A percentile compares a stretch with the other conserved stretches of the same genome.
Conservation (phyloP, 192 early-diverging fungal species). For the Coemansia sp. region DNA sequence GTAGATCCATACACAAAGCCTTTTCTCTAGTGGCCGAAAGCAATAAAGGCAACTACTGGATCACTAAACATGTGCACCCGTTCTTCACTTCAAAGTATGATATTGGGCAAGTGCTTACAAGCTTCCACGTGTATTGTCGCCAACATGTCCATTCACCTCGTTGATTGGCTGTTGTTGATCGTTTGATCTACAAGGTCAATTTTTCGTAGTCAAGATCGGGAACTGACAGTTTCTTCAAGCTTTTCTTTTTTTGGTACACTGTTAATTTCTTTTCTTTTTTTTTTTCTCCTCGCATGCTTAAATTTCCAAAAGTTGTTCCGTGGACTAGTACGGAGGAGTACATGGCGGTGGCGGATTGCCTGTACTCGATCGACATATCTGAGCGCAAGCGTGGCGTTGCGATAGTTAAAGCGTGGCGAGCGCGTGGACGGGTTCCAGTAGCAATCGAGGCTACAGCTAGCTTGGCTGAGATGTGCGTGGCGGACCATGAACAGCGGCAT, state of each 20-base stretch:
- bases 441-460: conserved; percentile 54
- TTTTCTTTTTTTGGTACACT: conserved; percentile 5
- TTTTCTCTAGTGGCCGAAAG: too few relatives aligned
- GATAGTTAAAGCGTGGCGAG: conserved; percentile 55
- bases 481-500: conserved; percentile 27
- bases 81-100: too few relatives aligned
- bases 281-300: conserved; percentile 20
- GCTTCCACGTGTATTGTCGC: too few relatives aligned
- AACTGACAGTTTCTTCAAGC: not conserved
- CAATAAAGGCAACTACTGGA: too few relatives aligned
- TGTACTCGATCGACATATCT: conserved; percentile 40
- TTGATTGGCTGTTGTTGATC: not conserved
- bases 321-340: conserved; percentile 58
- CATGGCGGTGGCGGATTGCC: conserved; percentile 24
- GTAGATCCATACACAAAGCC: too few relatives aligned
- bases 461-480: conserved; percentile 39
- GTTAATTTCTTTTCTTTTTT: not conserved
- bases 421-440: conserved; percentile 38
- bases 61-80: too few relatives aligned
- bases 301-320: conserved; percentile 45
- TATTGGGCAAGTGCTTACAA: too few relatives aligned
- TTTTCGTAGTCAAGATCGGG: not conserved
- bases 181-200: not conserved
- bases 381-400: conserved; percentile 45
- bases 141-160: not conserved